phyloP scores from a whole-genome alignment of 768 basidiomycete genomes.

The Russula ochroleuca region DNA sequence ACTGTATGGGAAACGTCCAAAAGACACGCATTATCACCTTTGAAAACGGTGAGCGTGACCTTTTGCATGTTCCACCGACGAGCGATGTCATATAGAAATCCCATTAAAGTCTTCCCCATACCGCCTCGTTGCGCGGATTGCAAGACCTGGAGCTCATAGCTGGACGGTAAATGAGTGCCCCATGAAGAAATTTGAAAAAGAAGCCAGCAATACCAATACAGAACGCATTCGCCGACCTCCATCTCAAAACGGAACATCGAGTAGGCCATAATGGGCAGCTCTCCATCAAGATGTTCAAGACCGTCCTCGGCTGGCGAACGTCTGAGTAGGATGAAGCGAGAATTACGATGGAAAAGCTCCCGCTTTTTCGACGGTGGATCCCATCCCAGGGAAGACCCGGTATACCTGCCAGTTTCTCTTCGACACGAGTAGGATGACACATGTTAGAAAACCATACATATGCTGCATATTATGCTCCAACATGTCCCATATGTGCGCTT shows the following conservation, averaged over 20 bases:
- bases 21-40: conserved; percentile 42
- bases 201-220: conserved; percentile 62
- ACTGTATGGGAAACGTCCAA: not conserved
- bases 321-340: conserved; percentile 55
- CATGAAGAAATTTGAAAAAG: conserved; percentile 1
- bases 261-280: conserved; percentile 37
- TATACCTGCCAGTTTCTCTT: conserved; percentile 42
- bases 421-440: conserved; percentile 31
- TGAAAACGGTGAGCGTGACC: conserved; percentile 70
- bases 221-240: conserved; percentile 53
- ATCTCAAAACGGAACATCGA: conserved; percentile 70
- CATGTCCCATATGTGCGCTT: conserved; percentile 20
- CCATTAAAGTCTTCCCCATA: conserved; percentile 54
- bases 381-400: conserved; percentile 62
- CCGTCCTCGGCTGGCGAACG: not conserved
- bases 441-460: conserved; percentile 10
- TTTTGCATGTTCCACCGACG: conserved; percentile 56
- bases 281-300: conserved; percentile 24
- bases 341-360: conserved; percentile 57
- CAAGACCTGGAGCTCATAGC: conserved; percentile 75
- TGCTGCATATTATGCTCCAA: conserved; percentile 23
- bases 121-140: conserved; percentile 45
- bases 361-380: conserved; percentile 48
- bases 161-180: conserved; percentile 31
- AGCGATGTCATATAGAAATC: conserved; percentile 48